Evolutionary conservation across 2,329 filamentous ascomycete genomes (phyloP).

Genomic region (Eurotiales sp.): DNA sequence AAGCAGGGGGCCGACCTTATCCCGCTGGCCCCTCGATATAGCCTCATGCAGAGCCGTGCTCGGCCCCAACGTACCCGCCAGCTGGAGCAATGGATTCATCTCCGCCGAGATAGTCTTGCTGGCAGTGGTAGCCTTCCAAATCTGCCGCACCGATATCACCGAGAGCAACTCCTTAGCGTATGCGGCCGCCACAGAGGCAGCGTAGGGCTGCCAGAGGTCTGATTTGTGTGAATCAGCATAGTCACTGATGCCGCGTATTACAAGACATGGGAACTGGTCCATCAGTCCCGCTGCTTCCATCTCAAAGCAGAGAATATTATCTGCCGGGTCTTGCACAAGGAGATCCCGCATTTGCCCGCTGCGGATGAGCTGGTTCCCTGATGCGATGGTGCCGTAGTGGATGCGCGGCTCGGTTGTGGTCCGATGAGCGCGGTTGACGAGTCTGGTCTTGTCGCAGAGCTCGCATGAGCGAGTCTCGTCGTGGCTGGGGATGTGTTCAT

Average conservation of each 20-base stretch:
- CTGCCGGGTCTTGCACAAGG: conserved; percentile 6
- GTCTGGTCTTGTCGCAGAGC: conserved; percentile 1
- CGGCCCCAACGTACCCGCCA: not conserved
- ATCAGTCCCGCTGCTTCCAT: conserved; percentile 5
- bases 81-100: conserved; percentile 2
- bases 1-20: not conserved
- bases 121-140: conserved; percentile 4
- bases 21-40: not conserved
- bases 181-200: conserved; percentile 14
- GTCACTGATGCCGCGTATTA: conserved; percentile 17
- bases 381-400: conserved; percentile 21
- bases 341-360: conserved; percentile 16
- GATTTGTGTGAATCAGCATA: conserved; percentile 18
- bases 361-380: conserved; percentile 18
- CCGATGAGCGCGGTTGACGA: not conserved
- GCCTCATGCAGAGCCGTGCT: conserved; percentile 3
- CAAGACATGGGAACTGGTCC: conserved; percentile 15
- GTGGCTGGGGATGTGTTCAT: not conserved
- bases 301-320: conserved; percentile 18
- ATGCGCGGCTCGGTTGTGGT: conserved; percentile 9
- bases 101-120: not conserved
- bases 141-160: conserved; percentile 4
- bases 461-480: not conserved
- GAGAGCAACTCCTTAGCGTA: conserved; percentile 11
- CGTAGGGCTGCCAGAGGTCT: conserved; percentile 15